phyloP scores from a whole-genome alignment of 805 yeast genomes.

The Spathaspora gorwiae region DNA sequence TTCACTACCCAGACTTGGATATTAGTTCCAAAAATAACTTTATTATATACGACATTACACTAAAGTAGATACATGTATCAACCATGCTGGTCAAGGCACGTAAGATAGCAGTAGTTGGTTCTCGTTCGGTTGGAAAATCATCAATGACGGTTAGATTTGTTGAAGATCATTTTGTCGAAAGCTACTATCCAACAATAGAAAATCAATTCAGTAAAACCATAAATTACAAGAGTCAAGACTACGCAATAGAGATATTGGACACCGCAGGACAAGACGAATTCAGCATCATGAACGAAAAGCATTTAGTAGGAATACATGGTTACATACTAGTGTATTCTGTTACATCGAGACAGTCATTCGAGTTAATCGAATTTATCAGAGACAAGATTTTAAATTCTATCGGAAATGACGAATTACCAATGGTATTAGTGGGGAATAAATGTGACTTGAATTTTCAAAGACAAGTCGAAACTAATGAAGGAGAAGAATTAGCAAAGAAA shows the following conservation, averaged over 20 bases:
- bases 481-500: conserved; percentile 36
- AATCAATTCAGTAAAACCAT: conserved; percentile 74
- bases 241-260: conserved; percentile 79
- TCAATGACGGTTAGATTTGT: conserved; percentile 80
- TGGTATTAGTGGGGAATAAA: conserved; percentile 66
- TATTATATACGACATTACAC: no score
- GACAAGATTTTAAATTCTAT: conserved; percentile 76
- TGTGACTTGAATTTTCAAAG: conserved; percentile 58
- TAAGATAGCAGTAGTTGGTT: conserved; percentile 82
- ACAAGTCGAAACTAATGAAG: conserved; percentile 59
- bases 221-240: conserved; percentile 66
- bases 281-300: conserved; percentile 72
- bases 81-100: conserved; percentile 47
- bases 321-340: conserved; percentile 79
- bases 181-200: conserved; percentile 88
- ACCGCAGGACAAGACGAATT: conserved; percentile 95
- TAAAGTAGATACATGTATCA: background rate
- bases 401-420: conserved; percentile 45
- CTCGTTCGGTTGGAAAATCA: conserved; percentile 85
- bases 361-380: conserved; percentile 67
- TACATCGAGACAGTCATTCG: conserved; percentile 72
- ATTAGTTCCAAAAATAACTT: no score
- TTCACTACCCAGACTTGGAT: no score
- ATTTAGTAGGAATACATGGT: conserved; percentile 79
- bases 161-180: conserved; percentile 83